Base-by-base conservation (phyloP, 164 flowering plant species). In the Chloranthus sessilifolius region DNA sequence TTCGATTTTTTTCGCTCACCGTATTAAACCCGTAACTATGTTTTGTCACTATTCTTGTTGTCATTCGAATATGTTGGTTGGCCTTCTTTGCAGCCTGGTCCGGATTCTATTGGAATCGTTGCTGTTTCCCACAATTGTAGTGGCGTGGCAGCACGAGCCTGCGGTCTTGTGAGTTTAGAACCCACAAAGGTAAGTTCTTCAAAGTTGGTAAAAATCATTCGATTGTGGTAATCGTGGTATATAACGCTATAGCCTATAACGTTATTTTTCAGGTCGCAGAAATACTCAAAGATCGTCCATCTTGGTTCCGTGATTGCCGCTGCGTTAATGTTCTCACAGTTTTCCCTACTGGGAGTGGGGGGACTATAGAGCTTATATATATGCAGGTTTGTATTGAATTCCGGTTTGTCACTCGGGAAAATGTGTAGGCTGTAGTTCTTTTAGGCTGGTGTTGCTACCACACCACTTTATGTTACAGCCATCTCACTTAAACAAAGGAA, bases 61-160 rank as follows among this genome's bases (percentile, higher is more conserved):
- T n/a, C n/a, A n/a, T n/a, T n/a, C n/a, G n/a, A n/a, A n/a, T n/a
- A n/a, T n/a, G n/a, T n/a, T n/a, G n/a, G n/a, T n/a, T n/a, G n/a
- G n/a, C n/a, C n/a, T n/a, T n/a, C n/a, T n/a, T n/a, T n/a, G n/a
- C n/a, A 86, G 95, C 95, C 92, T 83, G 95, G 95, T 87, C 95
- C 95, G 89, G 95, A 87, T 83, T 87, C 95, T 66, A 80, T 87
- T 73, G 95, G 95, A 52, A 82, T 83, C 56, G 77, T 87, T 63
- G 89, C 91, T 75, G 81, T 87, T 72, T 87, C 95, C 73, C 89
- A 75, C 77, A 82, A 77, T 36, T 78, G 83, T 64, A 75, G 68
- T 63, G 96, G 92, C 17, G 77, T 87, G 50, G 96, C 96, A 66
- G 96, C 96, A 64, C 92, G 96, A 60, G 96, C 86, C 69, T 85